These are phyloP conservation scores for Phytophthora podocarpi DNA, from an alignment of 352 stramenopile genomes.

Conservation along the genomic window DNA sequence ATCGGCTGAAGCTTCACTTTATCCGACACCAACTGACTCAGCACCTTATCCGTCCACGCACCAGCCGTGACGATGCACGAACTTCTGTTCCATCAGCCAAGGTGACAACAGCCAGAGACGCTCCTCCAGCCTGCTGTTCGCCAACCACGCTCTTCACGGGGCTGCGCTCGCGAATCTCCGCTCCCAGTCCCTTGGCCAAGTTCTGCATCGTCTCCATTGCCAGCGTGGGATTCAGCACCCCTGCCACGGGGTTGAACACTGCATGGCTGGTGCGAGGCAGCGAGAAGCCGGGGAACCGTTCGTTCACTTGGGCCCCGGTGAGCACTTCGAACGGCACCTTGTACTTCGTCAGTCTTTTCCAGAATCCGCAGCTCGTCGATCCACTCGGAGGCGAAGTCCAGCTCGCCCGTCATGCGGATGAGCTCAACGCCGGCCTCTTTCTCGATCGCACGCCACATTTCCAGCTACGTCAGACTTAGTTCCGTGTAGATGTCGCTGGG, in stretches of 20 bases:
- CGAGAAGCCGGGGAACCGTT: slow-evolving; percentile 57
- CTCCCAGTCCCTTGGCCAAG: slow-evolving; percentile 40
- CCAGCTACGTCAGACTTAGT: slow-evolving; percentile 63
- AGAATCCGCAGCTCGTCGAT: slow-evolving; percentile 38
- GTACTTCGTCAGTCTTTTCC: slow-evolving; percentile 37
- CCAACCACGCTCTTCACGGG: slow-evolving; percentile 30
- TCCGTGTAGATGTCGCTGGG: slow-evolving; percentile 71
- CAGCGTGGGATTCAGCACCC: slow-evolving; percentile 58
- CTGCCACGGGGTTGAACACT: slow-evolving; percentile 52
- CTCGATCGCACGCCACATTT: slow-evolving; percentile 65
- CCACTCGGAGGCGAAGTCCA: slow-evolving; percentile 48
- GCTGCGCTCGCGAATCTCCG: slow-evolving; percentile 46
- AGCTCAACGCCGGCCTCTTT: slow-evolving; percentile 38
- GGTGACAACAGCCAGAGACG: slow-evolving; percentile 31
- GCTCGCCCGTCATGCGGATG: slow-evolving; percentile 65
- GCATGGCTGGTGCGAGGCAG: slow-evolving; percentile 44
- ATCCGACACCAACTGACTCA: slow-evolving; percentile 21
- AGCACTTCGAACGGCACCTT: slow-evolving; percentile 53
- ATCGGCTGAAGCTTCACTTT: slow-evolving; percentile 61
- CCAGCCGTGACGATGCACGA: slow-evolving; percentile 64
- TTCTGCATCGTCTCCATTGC: slow-evolving; percentile 60
- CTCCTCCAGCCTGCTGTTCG: slow-evolving; percentile 19
- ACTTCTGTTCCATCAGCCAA: slow-evolving; percentile 37
- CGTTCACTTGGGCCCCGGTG: slow-evolving; percentile 45
- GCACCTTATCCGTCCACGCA: slow-evolving; percentile 54